Percentiles rank a stretch among this genome's conserved stretches.
These are phyloP conservation scores for Cichorium intybus DNA, from an alignment of 140 eudicot genomes.

Conservation along the genomic window DNA sequence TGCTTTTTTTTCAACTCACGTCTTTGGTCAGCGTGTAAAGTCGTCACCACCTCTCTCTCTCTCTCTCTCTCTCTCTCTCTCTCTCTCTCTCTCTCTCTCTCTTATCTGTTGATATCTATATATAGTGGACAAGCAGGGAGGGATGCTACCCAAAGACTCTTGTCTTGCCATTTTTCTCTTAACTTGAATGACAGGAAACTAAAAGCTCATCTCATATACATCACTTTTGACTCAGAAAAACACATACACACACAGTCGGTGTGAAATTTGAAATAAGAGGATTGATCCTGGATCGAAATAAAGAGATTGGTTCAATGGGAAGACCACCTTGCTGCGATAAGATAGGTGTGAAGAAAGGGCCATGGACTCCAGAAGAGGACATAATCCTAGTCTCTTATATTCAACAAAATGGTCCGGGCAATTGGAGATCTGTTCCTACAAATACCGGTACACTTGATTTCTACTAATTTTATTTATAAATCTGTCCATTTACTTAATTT, in stretches of 20 bases:
- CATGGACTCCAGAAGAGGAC: conserved; percentile 57
- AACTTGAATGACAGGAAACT: conserved; percentile 17
- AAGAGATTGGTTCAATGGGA: conserved; percentile 31
- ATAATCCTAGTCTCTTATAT: conserved; percentile 43
- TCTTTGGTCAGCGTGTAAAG: conserved; percentile 45
- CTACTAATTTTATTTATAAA: not conserved
- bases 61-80: conserved; percentile 20
- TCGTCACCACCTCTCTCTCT: conserved; percentile 29
- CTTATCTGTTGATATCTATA: conserved; percentile 34
- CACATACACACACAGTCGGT: conserved; percentile 20
- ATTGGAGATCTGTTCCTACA: conserved; percentile 55
- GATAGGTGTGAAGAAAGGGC: conserved; percentile 54
- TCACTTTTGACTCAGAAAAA: conserved; percentile 5
- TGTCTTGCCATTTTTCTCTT: conserved; percentile 24
- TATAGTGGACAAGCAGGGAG: conserved; percentile 20
- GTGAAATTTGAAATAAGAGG: not conserved
- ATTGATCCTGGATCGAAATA: conserved; percentile 7
- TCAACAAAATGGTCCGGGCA: conserved; percentile 57
- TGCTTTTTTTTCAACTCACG: conserved; percentile 15
- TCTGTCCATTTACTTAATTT: not conserved
- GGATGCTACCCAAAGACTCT: conserved; percentile 29
- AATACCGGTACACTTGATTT: conserved; percentile 34
- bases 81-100: conserved; percentile 17
- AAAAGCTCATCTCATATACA: not conserved
- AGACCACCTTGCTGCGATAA: conserved; percentile 62